Conservation (phyloP, 257 asterid species). For the Henckelia pumila region DNA sequence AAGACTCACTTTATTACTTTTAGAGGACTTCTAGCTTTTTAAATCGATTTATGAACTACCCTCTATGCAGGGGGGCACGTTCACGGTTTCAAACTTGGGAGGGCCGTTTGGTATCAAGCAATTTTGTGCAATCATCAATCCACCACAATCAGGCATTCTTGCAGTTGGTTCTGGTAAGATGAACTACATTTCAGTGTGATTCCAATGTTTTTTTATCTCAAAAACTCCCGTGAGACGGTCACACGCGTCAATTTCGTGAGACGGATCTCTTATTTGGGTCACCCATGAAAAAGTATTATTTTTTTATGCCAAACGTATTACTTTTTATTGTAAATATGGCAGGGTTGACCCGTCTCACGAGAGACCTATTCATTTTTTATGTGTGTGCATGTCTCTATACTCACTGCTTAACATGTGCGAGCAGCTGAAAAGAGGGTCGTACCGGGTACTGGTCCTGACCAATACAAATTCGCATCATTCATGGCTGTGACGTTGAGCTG, state of each 20-base stretch:
- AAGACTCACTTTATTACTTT: neutral
- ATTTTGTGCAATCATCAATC: constrained; percentile 94
- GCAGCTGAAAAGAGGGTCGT: constrained; percentile 91
- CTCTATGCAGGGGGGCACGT: constrained; percentile 84
- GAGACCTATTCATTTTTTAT: too few species aligned
- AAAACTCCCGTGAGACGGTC: too few species aligned
- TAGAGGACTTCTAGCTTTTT: neutral
- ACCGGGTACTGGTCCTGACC: constrained; percentile 72
- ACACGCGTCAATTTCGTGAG: too few species aligned
- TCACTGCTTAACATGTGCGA: constrained; percentile 22
- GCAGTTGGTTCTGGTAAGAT: constrained; percentile 90
- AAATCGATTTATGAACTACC: constrained; percentile 7
- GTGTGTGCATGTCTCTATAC: constrained; percentile 1
- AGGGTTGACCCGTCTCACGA: too few species aligned
- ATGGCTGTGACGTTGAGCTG: constrained; percentile 56
- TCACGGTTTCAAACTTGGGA: constrained; percentile 87
- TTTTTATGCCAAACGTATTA: too few species aligned
- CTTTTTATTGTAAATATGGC: too few species aligned
- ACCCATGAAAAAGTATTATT: too few species aligned
- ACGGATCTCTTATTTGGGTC: too few species aligned
- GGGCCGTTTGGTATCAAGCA: constrained; percentile 98
- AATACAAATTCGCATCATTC: constrained; percentile 48
- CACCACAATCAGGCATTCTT: constrained; percentile 93
- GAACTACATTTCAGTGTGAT: constrained; percentile 1
- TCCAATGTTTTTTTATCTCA: constrained; percentile 4